Base-by-base conservation (phyloP, 2,329 filamentous ascomycete genomes). In the Myriosclerotinia duriaeana region DNA sequence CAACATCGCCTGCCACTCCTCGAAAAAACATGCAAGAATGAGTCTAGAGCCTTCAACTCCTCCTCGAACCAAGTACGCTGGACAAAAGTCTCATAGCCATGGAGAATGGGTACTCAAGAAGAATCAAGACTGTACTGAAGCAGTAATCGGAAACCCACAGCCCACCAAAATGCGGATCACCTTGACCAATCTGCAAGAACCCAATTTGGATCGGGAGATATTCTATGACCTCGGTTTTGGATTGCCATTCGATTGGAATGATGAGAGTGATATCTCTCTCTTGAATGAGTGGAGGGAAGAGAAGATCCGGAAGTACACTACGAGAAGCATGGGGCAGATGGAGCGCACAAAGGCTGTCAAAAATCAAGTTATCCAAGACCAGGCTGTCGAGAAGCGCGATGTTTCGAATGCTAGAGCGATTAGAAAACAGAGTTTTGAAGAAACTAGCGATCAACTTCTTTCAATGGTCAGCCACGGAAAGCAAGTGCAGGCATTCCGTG, bases 151-250 rank as follows among this genome's bases (percentile, higher is more conserved):
- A 20, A 4, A 9, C 1, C 15, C 15, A 5, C 8, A 58, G 1
- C 54, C 54, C 6, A 58, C 20, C 15, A 58, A 58, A 58, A 58
- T 58, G 54, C 54, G 54, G 2, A 58, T 58, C 5, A 38, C n/a
- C 7, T 26, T 58, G 9, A 5, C 44, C 15, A 30, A 26, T 20
- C 9, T 30, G 22, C 22, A 17, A 9, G 54, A 58, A 20, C 22
- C 54, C 2, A 22, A 17, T 15, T n/a, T 30, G 8, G 5, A 5
- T 20, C 22, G 54, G 20, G 38, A 58, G 9, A 17, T 58, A 20
- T 58, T 30, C 17, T 58, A 58, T 9, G 22, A 58, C 40, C 38
- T 38, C 1, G 54, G 54, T 30, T 58, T 44, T 44, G 38, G 54
- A 2, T 38, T 44, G 5, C 54, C 54, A 34, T 58, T 58, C 7